These are phyloP conservation scores for Retiboletus flavoniger DNA, from an alignment of 1,284 basidiomycete species.

Conservation along the genomic window DNA sequence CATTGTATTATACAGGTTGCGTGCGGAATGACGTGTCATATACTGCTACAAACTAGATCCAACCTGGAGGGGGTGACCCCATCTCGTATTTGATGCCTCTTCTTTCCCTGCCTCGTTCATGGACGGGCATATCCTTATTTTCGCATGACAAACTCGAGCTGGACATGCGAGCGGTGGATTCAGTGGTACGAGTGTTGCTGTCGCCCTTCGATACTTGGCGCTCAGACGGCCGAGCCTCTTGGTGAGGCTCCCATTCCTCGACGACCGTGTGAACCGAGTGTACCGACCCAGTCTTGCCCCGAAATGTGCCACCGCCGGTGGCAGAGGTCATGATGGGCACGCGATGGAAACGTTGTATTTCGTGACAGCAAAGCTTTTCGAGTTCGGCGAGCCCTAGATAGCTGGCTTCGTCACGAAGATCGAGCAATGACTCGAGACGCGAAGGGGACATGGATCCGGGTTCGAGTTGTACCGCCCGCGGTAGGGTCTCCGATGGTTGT, in stretches of 20 bases:
- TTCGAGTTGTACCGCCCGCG: conserved; percentile 56
- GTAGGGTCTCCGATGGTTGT: conserved; percentile 49
- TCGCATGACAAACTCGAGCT: conserved; percentile 15
- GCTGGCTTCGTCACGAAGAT: conserved; percentile 70
- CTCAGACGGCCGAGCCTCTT: conserved; percentile 13
- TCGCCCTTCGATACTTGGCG: conserved; percentile 6
- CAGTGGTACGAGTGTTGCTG: neutral
- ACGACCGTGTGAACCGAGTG: conserved; percentile 48
- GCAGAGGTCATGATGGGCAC: neutral
- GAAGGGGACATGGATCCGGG: conserved; percentile 45
- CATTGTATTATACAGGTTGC: neutral
- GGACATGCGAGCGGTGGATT: conserved; percentile 2
- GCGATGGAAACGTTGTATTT: conserved; percentile 51
- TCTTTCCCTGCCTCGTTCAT: conserved; percentile 28
- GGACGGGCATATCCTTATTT: conserved; percentile 29
- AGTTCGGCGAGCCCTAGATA: conserved; percentile 67
- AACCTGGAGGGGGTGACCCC: conserved; percentile 44
- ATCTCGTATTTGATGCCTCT: conserved; percentile 21
- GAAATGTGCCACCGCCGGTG: neutral
- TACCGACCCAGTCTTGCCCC: conserved; percentile 44
- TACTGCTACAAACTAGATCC: conserved; percentile 37
- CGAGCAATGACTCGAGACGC: conserved; percentile 63
- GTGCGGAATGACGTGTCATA: neutral
- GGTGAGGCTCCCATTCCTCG: conserved; percentile 35
- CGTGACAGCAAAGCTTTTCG: conserved; percentile 61